phyloP scores from a whole-genome alignment of 139 green algal genomes.

The Asterochloris sp. region DNA sequence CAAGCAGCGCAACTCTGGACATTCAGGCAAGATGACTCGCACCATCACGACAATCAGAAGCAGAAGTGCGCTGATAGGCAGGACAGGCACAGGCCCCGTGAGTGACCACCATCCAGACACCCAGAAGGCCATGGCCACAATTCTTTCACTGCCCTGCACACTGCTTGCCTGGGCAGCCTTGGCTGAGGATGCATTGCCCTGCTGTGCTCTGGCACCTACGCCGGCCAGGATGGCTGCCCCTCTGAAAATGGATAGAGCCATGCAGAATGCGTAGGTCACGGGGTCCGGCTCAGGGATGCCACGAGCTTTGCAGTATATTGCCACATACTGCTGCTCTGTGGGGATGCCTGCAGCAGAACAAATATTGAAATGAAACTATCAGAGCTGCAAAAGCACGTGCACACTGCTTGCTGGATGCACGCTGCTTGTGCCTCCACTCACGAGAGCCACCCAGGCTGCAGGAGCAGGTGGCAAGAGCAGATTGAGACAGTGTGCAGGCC shows the following conservation, averaged over 20 bases:
- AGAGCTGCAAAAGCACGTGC: background rate
- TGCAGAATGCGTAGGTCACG: constrained; percentile 86
- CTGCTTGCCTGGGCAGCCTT: constrained; percentile 49
- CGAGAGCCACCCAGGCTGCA: no score
- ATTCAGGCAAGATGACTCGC: no score
- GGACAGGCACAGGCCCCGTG: no score
- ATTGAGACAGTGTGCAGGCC: no score
- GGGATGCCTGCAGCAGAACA: constrained; percentile 60
- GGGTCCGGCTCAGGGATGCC: constrained; percentile 36
- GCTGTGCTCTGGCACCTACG: constrained; percentile 61
- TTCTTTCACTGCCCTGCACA: background rate
- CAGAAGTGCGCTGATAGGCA: no score
- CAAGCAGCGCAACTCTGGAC: no score
- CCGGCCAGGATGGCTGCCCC: constrained; percentile 89
- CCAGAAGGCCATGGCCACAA: background rate
- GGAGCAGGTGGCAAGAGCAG: no score
- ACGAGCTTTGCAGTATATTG: constrained; percentile 59
- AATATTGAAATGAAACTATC: background rate
- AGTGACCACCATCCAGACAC: no score
- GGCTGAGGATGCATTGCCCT: constrained; percentile 84
- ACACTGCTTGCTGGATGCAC: background rate
- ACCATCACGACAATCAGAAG: no score
- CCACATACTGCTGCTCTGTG: constrained; percentile 71
- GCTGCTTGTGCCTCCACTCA: no score
- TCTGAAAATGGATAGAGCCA: constrained; percentile 89